phyloP scores from a whole-genome alignment of 129 eudicot species.

The Artemisia tridentata region DNA sequence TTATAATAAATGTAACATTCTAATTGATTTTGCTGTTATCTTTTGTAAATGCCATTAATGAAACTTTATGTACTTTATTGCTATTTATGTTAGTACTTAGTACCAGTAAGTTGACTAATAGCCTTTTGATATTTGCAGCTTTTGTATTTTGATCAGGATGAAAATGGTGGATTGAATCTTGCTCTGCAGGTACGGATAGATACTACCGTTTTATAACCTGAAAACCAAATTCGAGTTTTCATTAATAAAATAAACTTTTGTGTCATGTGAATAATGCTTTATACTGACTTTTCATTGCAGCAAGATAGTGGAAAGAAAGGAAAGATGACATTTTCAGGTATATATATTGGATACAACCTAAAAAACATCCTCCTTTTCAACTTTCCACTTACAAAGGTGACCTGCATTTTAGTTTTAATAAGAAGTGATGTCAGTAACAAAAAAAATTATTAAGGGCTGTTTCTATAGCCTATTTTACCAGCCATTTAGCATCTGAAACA shows the following conservation, averaged over 20 bases:
- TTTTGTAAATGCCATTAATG: not conserved
- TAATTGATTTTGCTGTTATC: no score
- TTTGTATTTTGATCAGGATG: conserved; percentile 85
- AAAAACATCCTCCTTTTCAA: no score
- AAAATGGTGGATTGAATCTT: conserved; percentile 74
- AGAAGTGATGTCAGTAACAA: no score
- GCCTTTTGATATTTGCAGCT: conserved; percentile 51
- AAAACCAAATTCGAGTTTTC: not conserved
- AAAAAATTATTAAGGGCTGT: no score
- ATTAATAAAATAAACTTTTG: not conserved
- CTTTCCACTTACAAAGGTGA: no score
- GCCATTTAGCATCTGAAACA: no score
- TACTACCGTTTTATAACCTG: not conserved
- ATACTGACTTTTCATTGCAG: conserved; percentile 31
- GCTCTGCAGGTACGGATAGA: conserved; percentile 62
- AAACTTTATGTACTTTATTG: not conserved
- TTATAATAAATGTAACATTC: no score
- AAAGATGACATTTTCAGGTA: conserved; percentile 83
- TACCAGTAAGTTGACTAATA: conserved; percentile 2
- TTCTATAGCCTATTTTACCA: no score
- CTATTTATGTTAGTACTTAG: no score
- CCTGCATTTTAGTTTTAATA: no score
- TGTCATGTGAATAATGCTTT: not conserved
- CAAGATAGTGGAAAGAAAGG: conserved; percentile 80
- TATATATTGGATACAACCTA: conserved; percentile 68